Evolutionary conservation across 2,329 filamentous ascomycete species (phyloP).

Genomic region (Xylaria arbuscula): DNA sequence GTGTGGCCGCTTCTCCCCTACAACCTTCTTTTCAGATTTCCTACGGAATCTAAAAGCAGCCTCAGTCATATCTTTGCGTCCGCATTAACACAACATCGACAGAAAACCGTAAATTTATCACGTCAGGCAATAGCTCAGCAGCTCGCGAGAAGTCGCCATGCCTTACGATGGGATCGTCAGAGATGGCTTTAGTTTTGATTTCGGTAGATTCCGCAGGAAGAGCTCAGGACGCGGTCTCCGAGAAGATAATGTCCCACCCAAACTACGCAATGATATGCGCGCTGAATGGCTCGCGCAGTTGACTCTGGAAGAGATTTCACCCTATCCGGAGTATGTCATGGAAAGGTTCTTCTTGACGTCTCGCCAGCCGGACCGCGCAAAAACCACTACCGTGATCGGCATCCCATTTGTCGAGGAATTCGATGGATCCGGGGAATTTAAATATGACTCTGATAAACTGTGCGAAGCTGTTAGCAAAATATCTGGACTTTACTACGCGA

Average conservation of each 20-base stretch:
- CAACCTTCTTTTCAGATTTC: no score
- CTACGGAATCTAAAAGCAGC: no score
- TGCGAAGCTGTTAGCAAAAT: conserved; percentile 17
- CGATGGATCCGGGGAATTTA: neutral
- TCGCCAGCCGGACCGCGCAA: conserved; percentile 34
- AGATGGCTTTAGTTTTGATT: conserved; percentile 32
- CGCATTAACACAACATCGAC: no score
- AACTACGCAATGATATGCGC: conserved; percentile 33
- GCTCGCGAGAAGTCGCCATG: conserved; percentile 11
- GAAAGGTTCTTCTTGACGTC: conserved; percentile 37
- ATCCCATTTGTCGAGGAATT: conserved; percentile 22
- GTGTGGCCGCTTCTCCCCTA: no score
- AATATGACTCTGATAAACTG: conserved; percentile 12
- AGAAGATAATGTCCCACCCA: neutral
- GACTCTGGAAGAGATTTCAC: conserved; percentile 27
- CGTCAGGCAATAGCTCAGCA: neutral
- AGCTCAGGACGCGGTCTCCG: no score
- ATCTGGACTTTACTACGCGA: conserved; percentile 30
- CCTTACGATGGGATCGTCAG: conserved; percentile 13
- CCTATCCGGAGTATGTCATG: conserved; percentile 26
- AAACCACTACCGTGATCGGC: conserved; percentile 33
- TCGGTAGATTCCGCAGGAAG: conserved; percentile 28
- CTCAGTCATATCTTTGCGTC: no score
- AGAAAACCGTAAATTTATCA: neutral
- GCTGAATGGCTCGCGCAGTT: conserved; percentile 35